Conservation (phyloP, 208 protist species). For the Leishmania arabica region DNA sequence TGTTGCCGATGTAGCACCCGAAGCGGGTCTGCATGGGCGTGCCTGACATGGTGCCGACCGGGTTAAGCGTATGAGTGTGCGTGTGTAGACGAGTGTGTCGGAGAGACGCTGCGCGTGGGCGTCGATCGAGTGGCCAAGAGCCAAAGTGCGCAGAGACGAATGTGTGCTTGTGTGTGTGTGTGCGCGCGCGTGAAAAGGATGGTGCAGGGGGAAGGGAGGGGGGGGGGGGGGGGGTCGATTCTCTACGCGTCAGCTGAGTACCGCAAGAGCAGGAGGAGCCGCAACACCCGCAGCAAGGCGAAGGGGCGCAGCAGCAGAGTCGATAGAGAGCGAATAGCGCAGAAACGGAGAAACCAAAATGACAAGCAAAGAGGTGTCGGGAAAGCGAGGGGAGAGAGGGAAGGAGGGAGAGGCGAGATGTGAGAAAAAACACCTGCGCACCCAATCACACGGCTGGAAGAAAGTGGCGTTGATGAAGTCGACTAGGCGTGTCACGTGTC, state of each 20-base stretch:
- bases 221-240: not conserved
- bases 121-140: not conserved
- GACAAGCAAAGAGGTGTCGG: not conserved
- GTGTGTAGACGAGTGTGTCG: not conserved
- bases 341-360: too few relatives aligned
- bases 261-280: not conserved
- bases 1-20: conserved; percentile 88
- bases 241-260: not conserved
- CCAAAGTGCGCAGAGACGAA: not conserved
- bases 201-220: not conserved
- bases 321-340: not conserved
- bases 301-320: not conserved
- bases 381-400: not conserved
- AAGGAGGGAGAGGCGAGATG: not conserved
- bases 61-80: not conserved
- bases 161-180: not conserved
- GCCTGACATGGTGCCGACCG: conserved; percentile 20
- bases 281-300: not conserved
- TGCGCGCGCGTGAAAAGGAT: not conserved
- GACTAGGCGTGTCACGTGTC: not conserved
- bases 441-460: not conserved
- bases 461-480: not conserved
- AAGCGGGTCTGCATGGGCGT: conserved; percentile 57
- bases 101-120: not conserved
- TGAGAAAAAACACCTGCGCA: not conserved